Base-by-base conservation (phyloP, 768 basidiomycete genomes). In the Leccinum fibrillosum region DNA sequence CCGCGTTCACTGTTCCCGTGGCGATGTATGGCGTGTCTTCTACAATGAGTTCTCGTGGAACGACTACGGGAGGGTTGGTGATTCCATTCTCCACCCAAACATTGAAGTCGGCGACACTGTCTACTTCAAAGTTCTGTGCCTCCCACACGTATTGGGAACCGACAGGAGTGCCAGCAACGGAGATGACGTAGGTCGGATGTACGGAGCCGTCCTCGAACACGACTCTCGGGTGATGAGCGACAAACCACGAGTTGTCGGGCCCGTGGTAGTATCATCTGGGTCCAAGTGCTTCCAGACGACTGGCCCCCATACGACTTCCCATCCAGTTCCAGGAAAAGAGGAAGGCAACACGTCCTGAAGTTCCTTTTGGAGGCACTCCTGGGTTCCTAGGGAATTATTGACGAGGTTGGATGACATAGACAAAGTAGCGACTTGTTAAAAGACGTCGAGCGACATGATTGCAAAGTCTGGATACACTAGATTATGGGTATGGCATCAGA, bases 181-280 rank as follows among this genome's bases (percentile, higher is more conserved):
- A 55, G 34, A 63, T 48, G 19, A 62, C 60, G 30, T 62, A 63
- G 25, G 60, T 62, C 2, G 47, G 47, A 21, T 42, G 52, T 15
- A 28, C 34, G 15, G 15, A 42, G 2, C 52, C 48, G 32, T 58
- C 56, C 30, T 62, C 54, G 25, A 56, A 34, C 28, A 11, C 1
- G 37, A 57, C 32, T 3, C 12, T 21, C 4, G 60, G 56, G 23
- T 58, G 48, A 28, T 51, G 19, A n/a, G 61, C 60, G 15, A 63
- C 32, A 52, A 53, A 63, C 57, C 60, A 63, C 23, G 62, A 53
- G 35, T 63, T 61, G 17, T 53, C 56, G 21, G 59, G 62, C 56
- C 56, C 8, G 53, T 57, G 7, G 21, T 5, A 12, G 4, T 3
- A 4, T 49, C 26, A 3, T 49, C 48, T 26, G 48, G 48, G 6